Base-by-base conservation (phyloP, 2,329 filamentous ascomycete species). In the Diaporthe batatas region DNA sequence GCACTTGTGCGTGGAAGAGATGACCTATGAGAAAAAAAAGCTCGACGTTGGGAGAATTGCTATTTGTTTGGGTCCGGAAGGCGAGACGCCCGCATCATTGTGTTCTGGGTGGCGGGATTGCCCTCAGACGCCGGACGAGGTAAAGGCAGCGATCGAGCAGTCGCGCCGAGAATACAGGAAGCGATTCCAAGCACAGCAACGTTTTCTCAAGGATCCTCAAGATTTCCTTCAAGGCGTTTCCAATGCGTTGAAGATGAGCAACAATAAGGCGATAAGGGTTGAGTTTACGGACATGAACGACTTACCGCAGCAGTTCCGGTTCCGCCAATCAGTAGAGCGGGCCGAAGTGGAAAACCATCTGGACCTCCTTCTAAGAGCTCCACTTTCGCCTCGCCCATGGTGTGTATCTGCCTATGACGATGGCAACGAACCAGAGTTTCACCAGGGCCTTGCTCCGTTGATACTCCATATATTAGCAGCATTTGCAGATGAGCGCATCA, bases 271-370 rank as follows among this genome's bases (percentile, higher is more conserved):
- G 2, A 16, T 65, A 12, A 51, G 29, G 11, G 6, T 51, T 10
- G 21, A 36, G 12, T 6, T 65, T 6, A 65, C 44, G 11, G 59
- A 65, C 7, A 2, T 1, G 1, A 14, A 36, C 12, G 44, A 65
- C 12, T 34, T 65, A 1, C 2, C 2, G 14, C 6, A 21, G n/a
- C 6, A 1, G 6, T 1, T 23, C 5, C 12, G 4, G 12, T 1
- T n/a, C 10, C 5, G 1, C 2, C 34, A 4, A 21, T 25, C 57
- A 14, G 1, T 42, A 7, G 1, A 6, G 6, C 6, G 2, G 42
- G 42, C 29, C 32, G n/a, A 42, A 14, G 34, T 1, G 6, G 2
- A 14, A 6, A 49, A 64, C 11, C 18, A 14, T 3, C 23, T 64
- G 10, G 10, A 14, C 58, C 3, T 16, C 1, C 8, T 12, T 16